phyloP scores from a whole-genome alignment of 345 rosid species.

The Camelina laxa region DNA sequence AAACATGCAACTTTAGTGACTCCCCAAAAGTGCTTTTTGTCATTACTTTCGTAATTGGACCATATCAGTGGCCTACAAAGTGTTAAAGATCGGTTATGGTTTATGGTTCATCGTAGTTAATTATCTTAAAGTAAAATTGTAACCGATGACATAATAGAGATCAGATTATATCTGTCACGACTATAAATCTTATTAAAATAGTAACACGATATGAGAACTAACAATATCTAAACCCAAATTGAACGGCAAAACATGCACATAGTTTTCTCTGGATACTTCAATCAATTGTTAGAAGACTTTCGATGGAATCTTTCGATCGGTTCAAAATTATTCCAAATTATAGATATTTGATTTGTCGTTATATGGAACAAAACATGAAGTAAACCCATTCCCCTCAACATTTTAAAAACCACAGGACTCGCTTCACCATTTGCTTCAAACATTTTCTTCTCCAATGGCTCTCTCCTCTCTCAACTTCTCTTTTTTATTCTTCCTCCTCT shows the following conservation, averaged over 20 bases:
- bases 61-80: too few relatives aligned
- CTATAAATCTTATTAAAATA: neutral
- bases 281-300: neutral
- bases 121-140: neutral
- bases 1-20: too few relatives aligned
- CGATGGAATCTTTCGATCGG: neutral
- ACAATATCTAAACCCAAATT: neutral
- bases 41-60: too few relatives aligned
- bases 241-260: neutral
- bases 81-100: too few relatives aligned
- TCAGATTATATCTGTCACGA: neutral
- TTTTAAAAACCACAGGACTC: slow-evolving; percentile 19
- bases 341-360: slow-evolving; percentile 8
- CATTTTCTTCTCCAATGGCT: slow-evolving; percentile 50
- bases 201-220: neutral
- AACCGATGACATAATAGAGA: neutral
- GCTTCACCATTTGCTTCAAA: slow-evolving; percentile 17
- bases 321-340: neutral
- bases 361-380: neutral
- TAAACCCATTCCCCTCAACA: slow-evolving; percentile 7
- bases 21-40: too few relatives aligned
- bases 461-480: slow-evolving; percentile 33
- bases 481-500: slow-evolving; percentile 47
- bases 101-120: too few relatives aligned
- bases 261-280: neutral